These are phyloP conservation scores for Setaria viridis DNA, from an alignment of 202 grass and related monocot species.

Conservation along the genomic window DNA sequence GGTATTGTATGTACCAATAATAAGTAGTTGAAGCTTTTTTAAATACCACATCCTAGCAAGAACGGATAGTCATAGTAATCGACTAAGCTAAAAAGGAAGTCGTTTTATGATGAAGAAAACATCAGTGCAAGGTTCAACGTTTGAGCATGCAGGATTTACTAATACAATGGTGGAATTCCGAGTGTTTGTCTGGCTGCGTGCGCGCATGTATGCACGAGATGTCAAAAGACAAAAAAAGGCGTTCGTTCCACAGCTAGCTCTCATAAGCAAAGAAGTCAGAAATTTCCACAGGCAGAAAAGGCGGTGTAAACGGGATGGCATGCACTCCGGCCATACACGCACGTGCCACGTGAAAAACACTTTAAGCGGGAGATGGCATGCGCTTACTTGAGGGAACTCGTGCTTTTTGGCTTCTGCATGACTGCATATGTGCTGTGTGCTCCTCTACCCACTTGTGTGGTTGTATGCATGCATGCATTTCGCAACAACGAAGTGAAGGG, in stretches of 20 bases:
- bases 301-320: constrained; percentile 31
- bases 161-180: not conserved
- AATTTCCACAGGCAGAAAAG: not conserved
- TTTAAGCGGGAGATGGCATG: not conserved
- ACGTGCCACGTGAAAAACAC: constrained; percentile 35
- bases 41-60: too few species aligned
- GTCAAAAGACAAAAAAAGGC: constrained; percentile 12
- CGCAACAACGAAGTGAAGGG: not conserved
- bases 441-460: not conserved
- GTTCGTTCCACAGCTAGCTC: not conserved
- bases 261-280: not conserved
- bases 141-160: not conserved
- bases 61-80: not conserved
- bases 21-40: not conserved
- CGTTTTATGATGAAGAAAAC: not conserved
- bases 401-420: not conserved
- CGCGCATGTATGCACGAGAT: not conserved
- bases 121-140: constrained; percentile 16
- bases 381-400: not conserved
- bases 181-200: not conserved
- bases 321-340: not conserved
- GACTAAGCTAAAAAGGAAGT: not conserved
- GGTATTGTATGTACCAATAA: not conserved
- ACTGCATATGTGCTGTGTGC: not conserved
- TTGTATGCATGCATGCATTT: not conserved